Percentiles rank a stretch among this genome's conserved stretches.
Evolutionary conservation across 805 yeast species (phyloP).

Genomic region (Ogataea polymorpha): DNA sequence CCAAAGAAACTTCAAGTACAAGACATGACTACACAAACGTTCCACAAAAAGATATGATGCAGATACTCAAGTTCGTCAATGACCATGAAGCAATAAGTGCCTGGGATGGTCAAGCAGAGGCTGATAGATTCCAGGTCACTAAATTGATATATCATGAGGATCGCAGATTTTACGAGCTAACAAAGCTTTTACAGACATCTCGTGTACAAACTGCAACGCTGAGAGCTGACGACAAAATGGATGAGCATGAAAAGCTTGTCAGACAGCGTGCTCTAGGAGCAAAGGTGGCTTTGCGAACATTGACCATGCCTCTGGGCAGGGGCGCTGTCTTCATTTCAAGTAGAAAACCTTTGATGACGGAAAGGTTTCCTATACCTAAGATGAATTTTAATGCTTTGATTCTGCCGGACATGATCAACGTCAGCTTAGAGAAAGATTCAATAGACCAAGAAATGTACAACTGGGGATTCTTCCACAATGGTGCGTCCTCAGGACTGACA

Average conservation of each 20-base stretch:
- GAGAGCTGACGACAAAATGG: slow-evolving; percentile 35
- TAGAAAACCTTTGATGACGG: slow-evolving; percentile 76
- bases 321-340: slow-evolving; percentile 70
- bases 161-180: slow-evolving; percentile 73
- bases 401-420: slow-evolving; percentile 60
- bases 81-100: slow-evolving; percentile 50
- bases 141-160: slow-evolving; percentile 73
- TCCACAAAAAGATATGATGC: slow-evolving; percentile 38
- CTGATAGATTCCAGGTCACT: slow-evolving; percentile 65
- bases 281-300: slow-evolving; percentile 64
- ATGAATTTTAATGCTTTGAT: slow-evolving; percentile 66
- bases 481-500: slow-evolving; percentile 79
- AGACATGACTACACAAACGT: slow-evolving; percentile 5
- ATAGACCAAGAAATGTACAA: slow-evolving; percentile 48
- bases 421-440: slow-evolving; percentile 53
- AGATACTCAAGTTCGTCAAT: slow-evolving; percentile 37
- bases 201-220: slow-evolving; percentile 53
- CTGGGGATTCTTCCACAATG: slow-evolving; percentile 93
- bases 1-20: slow-evolving; percentile 3
- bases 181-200: slow-evolving; percentile 68
- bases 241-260: slow-evolving; percentile 54
- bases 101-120: slow-evolving; percentile 71
- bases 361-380: slow-evolving; percentile 74
- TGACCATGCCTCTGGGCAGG: slow-evolving; percentile 74
- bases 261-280: slow-evolving; percentile 57